phyloP scores from a whole-genome alignment of 495 filamentous ascomycete species.

The Penicillium samsonianum region DNA sequence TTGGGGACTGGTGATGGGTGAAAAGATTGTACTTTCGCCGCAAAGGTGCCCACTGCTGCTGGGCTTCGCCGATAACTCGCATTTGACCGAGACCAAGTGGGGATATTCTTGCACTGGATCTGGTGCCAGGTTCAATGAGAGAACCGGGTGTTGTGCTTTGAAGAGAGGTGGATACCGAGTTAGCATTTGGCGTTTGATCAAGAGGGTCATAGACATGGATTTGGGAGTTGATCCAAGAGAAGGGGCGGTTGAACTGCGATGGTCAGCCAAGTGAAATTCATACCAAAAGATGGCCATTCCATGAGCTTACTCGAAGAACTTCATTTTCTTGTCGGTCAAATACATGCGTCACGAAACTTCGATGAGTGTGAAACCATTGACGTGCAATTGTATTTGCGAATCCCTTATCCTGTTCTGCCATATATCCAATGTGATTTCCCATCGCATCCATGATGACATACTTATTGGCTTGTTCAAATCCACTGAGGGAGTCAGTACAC shows the following conservation, averaged over 20 bases:
- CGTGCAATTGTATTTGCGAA: slow-evolving; percentile 58
- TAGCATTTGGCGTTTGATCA: slow-evolving; percentile 30
- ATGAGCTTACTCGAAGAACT: slow-evolving; percentile 56
- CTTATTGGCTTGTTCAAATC: slow-evolving; percentile 73
- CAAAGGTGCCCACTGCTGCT: slow-evolving; percentile 67
- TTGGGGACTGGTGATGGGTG: slow-evolving; percentile 46
- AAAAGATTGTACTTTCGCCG: slow-evolving; percentile 71
- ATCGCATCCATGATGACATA: slow-evolving; percentile 73
- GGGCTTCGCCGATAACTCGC: slow-evolving; percentile 67
- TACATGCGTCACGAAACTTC: slow-evolving; percentile 70
- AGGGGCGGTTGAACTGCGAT: slow-evolving; percentile 63
- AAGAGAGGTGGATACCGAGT: slow-evolving; percentile 45
- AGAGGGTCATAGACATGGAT: slow-evolving; percentile 66
- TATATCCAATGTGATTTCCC: slow-evolving; percentile 67
- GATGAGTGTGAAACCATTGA: slow-evolving; percentile 65
- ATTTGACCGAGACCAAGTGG: slow-evolving; percentile 55
- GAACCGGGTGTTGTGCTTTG: slow-evolving; percentile 45
- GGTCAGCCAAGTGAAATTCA: not conserved
- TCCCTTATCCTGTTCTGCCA: slow-evolving; percentile 67
- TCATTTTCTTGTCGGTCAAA: slow-evolving; percentile 67
- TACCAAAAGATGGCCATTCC: not conserved
- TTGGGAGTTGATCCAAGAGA: slow-evolving; percentile 65
- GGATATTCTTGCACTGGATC: slow-evolving; percentile 52
- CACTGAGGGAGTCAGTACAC: slow-evolving; percentile 34
- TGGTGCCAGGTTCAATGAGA: slow-evolving; percentile 37